A percentile compares a stretch with the other conserved stretches of the same genome.
Evolutionary conservation across 1,284 basidiomycete species (phyloP).

Genomic region (Pulveroboletus sp.): DNA sequence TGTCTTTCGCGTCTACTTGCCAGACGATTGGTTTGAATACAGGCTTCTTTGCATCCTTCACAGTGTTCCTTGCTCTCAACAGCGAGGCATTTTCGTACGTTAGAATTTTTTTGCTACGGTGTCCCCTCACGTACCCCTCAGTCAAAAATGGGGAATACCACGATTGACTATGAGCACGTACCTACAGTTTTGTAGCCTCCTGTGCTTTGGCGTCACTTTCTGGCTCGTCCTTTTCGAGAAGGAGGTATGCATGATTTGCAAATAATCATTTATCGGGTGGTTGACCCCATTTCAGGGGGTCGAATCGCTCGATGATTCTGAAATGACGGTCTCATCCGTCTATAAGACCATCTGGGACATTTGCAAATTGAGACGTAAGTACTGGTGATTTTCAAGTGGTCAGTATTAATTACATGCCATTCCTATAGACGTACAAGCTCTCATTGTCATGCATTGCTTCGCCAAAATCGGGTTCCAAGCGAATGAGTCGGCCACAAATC

Average conservation of each 20-base stretch:
- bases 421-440: conserved; percentile 81
- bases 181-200: conserved; percentile 82
- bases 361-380: conserved; percentile 83
- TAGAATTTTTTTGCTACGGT: background rate
- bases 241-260: conserved; percentile 61
- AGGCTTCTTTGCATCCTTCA: conserved; percentile 96
- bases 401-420: background rate
- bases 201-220: conserved; percentile 82
- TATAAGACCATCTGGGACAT: conserved; percentile 97
- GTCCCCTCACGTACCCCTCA: conserved; percentile 30
- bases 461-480: conserved; percentile 97
- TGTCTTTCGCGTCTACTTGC: conserved; percentile 96
- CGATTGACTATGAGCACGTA: conserved; percentile 82
- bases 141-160: conserved; percentile 84
- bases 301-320: conserved; percentile 69
- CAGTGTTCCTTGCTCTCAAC: conserved; percentile 97
- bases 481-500: conserved; percentile 88
- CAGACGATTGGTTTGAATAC: conserved; percentile 98
- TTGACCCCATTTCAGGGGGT: conserved; percentile 55
- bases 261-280: conserved; percentile 2
- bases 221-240: conserved; percentile 90
- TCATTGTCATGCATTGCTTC: conserved; percentile 87
- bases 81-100: conserved; percentile 88
- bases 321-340: conserved; percentile 89
- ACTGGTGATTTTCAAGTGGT: background rate